phyloP scores from a whole-genome alignment of 495 filamentous ascomycete genomes.

The Thozetella sp. region DNA sequence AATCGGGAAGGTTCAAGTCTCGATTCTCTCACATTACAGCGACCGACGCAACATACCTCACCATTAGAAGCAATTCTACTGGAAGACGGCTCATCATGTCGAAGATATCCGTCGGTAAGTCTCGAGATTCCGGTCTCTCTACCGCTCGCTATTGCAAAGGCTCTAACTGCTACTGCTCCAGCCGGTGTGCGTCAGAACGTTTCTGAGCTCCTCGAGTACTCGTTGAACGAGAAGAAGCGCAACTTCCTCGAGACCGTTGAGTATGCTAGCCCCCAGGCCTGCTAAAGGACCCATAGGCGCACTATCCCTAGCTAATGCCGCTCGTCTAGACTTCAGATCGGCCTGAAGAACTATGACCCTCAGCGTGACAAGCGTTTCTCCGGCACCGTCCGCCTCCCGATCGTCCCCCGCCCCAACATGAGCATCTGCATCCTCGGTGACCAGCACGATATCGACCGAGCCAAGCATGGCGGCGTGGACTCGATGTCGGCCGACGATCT shows the following conservation, averaged over 20 bases:
- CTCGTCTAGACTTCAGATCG: conserved; percentile 76
- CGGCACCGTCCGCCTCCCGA: conserved; percentile 92
- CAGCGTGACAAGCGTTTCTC: conserved; percentile 99
- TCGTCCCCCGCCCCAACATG: conserved; percentile 91
- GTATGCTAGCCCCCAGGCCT: conserved; percentile 10
- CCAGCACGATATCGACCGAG: conserved; percentile 99
- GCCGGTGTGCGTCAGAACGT: conserved; percentile 97
- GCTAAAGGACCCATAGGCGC: neutral
- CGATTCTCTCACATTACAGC: conserved; percentile 9
- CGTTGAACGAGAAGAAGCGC: conserved; percentile 90
- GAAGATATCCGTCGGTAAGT: conserved; percentile 71
- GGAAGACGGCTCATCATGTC: conserved; percentile 59
- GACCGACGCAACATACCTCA: conserved; percentile 62
- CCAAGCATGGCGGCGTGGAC: conserved; percentile 96
- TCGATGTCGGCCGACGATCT: conserved; percentile 97
- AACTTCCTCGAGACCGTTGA: conserved; percentile 78
- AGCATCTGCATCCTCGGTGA: conserved; percentile 96
- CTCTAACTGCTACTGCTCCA: conserved; percentile 34
- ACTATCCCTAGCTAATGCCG: conserved; percentile 1
- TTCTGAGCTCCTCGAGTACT: conserved; percentile 88
- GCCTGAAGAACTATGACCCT: conserved; percentile 99
- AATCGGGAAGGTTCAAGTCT: no score
- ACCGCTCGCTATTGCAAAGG: neutral
- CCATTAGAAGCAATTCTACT: conserved; percentile 60
- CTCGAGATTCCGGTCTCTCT: neutral